Evolutionary conservation across 1,139 yeast genomes (phyloP), one percentile per base, ranked within the genome.

Genomic region (Candida sp.): DNA sequence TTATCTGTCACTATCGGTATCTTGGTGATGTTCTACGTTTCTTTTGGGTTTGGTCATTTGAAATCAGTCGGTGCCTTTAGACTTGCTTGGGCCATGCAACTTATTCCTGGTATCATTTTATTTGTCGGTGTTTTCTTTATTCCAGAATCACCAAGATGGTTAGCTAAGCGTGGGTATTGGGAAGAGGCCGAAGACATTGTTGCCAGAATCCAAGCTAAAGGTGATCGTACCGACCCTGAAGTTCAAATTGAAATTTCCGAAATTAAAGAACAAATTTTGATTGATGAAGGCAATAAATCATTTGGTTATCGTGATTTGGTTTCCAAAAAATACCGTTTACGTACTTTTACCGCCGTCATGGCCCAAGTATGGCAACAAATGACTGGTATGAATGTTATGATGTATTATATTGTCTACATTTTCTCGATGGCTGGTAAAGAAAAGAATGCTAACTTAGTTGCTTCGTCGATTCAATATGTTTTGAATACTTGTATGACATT

Each of bases 91-190:
- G 84, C 78, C 45, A 48, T 84, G 46, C 91, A 84, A 63, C 71
- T 79, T 46, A 58, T 81, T 36, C 90, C 90, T 22, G 89, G 87
- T 25, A 45, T 71, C 5, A 22, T 77, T 4, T 66, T 84, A 44
- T 63, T 81, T 44, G 5, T 60, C 35, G 81, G 82, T 50, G 55
- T 73, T 33, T 64, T 77, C 53, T 63, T 79, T 51, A 66, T 84
- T 47, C 88, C 86, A 19, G 91, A 85, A 61, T 82, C 91, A 3
- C 91, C 93, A 36, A 77, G 85, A 59, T 85, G 89, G 89, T 68
- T 78, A 51, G 84, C 83, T 11, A 72, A 77, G 49, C 77, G 78
- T 51, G 86, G 79, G 45, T 66, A 77, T 51, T 81, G 86, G 82
- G 87, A 83, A 22, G 84, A 82, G 49, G 82, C 86, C 38, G 76